Conservation (phyloP, 164 flowering plant species). For the Amborella trichopoda region DNA sequence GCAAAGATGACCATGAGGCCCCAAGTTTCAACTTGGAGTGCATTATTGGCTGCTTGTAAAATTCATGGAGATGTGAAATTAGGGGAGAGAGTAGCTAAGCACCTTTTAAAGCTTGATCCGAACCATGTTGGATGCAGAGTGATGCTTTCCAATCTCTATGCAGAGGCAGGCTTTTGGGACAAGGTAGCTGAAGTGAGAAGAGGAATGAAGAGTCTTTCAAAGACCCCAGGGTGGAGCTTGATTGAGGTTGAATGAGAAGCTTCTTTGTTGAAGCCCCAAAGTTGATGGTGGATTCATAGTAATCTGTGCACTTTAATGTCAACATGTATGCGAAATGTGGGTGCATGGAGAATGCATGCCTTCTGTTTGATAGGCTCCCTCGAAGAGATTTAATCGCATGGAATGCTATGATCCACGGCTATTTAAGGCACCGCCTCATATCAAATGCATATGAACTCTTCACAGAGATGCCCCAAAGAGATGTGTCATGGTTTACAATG, state of each 20-base stretch:
- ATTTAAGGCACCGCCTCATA: slow-evolving; percentile 25
- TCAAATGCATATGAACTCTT: slow-evolving; percentile 7
- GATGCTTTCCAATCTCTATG: slow-evolving; percentile 21
- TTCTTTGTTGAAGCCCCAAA: too few species aligned
- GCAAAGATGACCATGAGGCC: slow-evolving; percentile 19
- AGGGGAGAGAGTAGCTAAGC: slow-evolving; percentile 14
- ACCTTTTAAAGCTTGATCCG: slow-evolving; percentile 20
- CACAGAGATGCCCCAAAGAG: slow-evolving; percentile 3
- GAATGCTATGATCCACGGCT: slow-evolving; percentile 70
- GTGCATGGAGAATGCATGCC: slow-evolving; percentile 28
- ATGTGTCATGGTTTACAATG: slow-evolving; percentile 17
- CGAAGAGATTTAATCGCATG: slow-evolving; percentile 53
- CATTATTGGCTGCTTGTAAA: slow-evolving; percentile 21
- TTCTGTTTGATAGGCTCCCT: slow-evolving; percentile 48
- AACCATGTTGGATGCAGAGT: slow-evolving; percentile 16
- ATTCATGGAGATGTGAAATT: too few species aligned
- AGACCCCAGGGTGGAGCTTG: too few species aligned
- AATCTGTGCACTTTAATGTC: too few species aligned
- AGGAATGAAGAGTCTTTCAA: slow-evolving; percentile 11
- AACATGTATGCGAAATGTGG: slow-evolving; percentile 59
- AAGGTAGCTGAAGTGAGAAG: slow-evolving; percentile 21
- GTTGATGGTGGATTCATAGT: too few species aligned
- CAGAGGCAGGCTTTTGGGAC: slow-evolving; percentile 19
- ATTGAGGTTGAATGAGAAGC: too few species aligned
- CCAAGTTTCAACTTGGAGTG: slow-evolving; percentile 25